Conservation (phyloP, 2,329 filamentous ascomycete species). For the Ophiostoma piceae region DNA sequence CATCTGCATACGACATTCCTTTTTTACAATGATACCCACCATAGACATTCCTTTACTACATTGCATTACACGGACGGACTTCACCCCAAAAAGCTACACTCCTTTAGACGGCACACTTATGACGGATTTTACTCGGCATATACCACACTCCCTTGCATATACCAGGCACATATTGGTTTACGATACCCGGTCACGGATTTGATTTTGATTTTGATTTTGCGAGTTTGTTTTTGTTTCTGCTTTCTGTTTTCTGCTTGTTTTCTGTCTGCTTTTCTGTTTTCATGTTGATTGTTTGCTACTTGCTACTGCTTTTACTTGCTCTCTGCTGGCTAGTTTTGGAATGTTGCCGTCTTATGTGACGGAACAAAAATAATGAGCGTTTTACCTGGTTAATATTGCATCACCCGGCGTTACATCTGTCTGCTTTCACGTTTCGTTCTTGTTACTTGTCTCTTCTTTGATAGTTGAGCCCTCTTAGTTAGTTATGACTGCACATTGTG, state of each 20-base stretch:
- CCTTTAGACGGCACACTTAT: conserved; percentile 31
- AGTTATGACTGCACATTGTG: conserved; percentile 5
- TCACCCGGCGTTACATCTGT: conserved; percentile 21
- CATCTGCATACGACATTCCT: background rate
- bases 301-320: background rate
- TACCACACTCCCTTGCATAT: conserved; percentile 44
- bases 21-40: conserved; percentile 12
- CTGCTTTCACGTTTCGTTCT: background rate
- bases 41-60: conserved; percentile 12
- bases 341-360: background rate
- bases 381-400: background rate
- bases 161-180: conserved; percentile 34
- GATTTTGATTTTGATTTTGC: conserved; percentile 16
- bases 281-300: conserved; percentile 23
- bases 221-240: conserved; percentile 9
- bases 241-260: conserved; percentile 3
- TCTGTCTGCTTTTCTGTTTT: background rate
- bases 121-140: conserved; percentile 34
- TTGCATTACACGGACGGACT: background rate
- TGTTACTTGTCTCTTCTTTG: background rate
- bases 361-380: conserved; percentile 8
- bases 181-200: conserved; percentile 44
- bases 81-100: conserved; percentile 30
- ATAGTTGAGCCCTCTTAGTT: background rate
- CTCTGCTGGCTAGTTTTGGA: conserved; percentile 24